Conservation (phyloP, 2,329 filamentous ascomycete species). For the Epichloe festucae region DNA sequence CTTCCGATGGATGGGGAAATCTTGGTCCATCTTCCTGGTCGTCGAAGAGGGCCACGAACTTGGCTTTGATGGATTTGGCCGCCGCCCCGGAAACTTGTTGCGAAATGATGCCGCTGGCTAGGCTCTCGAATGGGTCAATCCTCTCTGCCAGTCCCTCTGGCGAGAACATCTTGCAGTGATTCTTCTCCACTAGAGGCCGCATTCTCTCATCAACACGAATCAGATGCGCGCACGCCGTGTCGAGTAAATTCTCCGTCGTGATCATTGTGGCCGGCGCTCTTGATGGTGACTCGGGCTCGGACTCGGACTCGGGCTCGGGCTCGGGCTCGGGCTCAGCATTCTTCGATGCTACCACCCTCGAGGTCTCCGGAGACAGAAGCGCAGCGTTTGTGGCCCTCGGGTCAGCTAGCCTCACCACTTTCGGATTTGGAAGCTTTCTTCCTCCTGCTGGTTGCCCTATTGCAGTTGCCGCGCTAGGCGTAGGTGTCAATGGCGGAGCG, state of each 20-base stretch:
- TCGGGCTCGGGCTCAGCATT: conserved; percentile 15
- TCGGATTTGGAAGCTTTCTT: conserved; percentile 26
- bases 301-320: conserved; percentile 10
- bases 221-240: conserved; percentile 64
- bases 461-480: conserved; percentile 29
- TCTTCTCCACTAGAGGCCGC: conserved; percentile 55
- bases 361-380: conserved; percentile 59
- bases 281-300: conserved; percentile 30
- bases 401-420: conserved; percentile 44
- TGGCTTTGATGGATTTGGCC: conserved; percentile 75
- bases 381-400: conserved; percentile 55
- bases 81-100: conserved; percentile 94
- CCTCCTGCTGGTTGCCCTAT: conserved; percentile 21
- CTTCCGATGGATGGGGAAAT: conserved; percentile 68
- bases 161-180: conserved; percentile 69
- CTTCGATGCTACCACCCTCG: conserved; percentile 43
- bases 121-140: conserved; percentile 75
- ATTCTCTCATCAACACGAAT: conserved; percentile 61
- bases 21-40: conserved; percentile 19
- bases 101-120: conserved; percentile 81
- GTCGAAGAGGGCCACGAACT: conserved; percentile 64
- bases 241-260: conserved; percentile 60
- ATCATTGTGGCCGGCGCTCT: conserved; percentile 24
- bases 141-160: conserved; percentile 70
- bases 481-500: conserved; percentile 31